Evolutionary conservation across 2,329 filamentous ascomycete species (phyloP).

Genomic region (Berkeleyomyces rouxiae): DNA sequence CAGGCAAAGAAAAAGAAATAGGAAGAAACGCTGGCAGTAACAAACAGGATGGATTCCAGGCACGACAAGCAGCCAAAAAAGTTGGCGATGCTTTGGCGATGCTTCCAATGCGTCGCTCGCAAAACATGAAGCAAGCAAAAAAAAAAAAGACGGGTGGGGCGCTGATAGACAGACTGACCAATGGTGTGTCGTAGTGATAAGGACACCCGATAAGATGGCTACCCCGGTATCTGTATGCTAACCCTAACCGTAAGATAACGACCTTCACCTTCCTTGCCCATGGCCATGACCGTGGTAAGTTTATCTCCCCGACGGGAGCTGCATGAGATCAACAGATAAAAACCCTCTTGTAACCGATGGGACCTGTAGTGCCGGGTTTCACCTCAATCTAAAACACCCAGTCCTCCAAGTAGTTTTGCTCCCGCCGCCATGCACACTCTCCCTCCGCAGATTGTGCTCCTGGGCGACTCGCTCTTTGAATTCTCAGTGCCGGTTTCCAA

Average conservation of each 20-base stretch:
- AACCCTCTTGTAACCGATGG: too few relatives aligned
- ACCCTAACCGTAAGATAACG: not conserved
- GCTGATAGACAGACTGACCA: slow-evolving; percentile 8
- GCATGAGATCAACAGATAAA: too few relatives aligned
- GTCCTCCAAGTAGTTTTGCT: not conserved
- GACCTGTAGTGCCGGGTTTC: too few relatives aligned
- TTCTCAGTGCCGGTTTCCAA: slow-evolving; percentile 40
- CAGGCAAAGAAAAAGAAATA: not conserved
- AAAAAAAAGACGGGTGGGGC: slow-evolving; percentile 9
- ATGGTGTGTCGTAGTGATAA: slow-evolving; percentile 10
- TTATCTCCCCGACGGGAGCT: too few relatives aligned
- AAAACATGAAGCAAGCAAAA: not conserved
- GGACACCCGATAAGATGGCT: not conserved
- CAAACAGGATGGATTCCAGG: not conserved
- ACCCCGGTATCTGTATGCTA: not conserved
- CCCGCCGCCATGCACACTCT: not conserved
- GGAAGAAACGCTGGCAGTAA: not conserved
- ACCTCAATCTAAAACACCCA: not conserved
- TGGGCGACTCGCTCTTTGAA: slow-evolving; percentile 83
- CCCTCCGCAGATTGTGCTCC: slow-evolving; percentile 58
- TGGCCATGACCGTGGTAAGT: too few relatives aligned
- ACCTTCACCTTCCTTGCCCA: not conserved
- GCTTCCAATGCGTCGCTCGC: not conserved
- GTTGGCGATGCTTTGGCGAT: not conserved
- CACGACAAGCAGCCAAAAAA: not conserved